These are phyloP conservation scores for Salix arbutifolia DNA, from an alignment of 345 rosid species.

Conservation along the genomic window DNA sequence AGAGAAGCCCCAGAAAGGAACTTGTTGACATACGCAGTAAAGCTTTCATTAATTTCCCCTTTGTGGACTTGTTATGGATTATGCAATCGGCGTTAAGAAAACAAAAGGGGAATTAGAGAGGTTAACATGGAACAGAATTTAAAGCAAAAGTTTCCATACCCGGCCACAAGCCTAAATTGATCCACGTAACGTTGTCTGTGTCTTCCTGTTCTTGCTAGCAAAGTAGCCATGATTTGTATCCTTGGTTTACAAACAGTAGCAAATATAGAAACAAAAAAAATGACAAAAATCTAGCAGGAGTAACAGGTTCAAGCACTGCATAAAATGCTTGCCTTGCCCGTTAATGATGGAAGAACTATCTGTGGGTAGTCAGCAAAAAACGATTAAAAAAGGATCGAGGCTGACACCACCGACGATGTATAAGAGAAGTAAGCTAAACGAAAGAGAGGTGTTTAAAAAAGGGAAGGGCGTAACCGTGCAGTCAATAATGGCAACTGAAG, in stretches of 20 bases:
- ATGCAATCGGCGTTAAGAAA: background rate
- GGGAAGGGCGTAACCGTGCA: background rate
- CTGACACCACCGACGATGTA: conserved; percentile 8
- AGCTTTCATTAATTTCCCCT: background rate
- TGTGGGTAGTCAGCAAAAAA: too few species aligned
- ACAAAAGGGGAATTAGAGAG: background rate
- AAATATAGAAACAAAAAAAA: background rate
- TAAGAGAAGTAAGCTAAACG: background rate
- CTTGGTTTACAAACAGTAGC: too few species aligned
- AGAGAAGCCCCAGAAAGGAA: background rate
- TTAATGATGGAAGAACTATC: background rate
- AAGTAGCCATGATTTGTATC: conserved; percentile 23
- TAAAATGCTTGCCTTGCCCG: background rate
- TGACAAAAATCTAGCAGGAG: background rate
- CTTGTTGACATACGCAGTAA: background rate
- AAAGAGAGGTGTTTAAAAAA: background rate
- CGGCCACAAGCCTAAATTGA: conserved; percentile 49
- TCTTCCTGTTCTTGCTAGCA: conserved; percentile 41
- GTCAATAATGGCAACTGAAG: conserved; percentile 10
- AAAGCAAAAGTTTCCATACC: conserved; percentile 20
- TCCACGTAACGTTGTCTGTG: conserved; percentile 44
- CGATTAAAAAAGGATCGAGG: background rate
- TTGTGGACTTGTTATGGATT: background rate
- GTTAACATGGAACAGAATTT: background rate
- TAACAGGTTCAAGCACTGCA: background rate